Conservation (phyloP, 768 basidiomycete genomes). For the Crepidotus variabilis region DNA sequence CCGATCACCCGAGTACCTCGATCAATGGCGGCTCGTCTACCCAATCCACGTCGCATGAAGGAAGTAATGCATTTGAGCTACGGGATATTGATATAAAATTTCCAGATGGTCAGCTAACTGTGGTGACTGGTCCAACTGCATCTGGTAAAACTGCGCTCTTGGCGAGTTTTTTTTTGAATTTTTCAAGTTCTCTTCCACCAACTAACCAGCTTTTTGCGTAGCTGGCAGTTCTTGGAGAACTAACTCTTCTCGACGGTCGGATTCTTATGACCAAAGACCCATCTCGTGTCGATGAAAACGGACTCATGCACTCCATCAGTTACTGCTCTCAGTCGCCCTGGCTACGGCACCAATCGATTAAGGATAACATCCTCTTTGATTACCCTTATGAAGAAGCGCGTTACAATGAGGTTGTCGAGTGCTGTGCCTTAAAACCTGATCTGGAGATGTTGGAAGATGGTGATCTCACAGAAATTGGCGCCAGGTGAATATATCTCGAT, state of each 20-base stretch:
- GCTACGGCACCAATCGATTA: constrained; percentile 70
- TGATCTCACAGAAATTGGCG: constrained; percentile 81
- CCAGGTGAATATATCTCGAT: constrained; percentile 50
- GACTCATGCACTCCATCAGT: constrained; percentile 59
- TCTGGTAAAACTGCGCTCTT: constrained; percentile 81
- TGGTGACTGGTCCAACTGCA: constrained; percentile 78
- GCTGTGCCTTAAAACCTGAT: constrained; percentile 80
- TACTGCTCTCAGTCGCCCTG: constrained; percentile 74
- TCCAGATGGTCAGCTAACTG: constrained; percentile 65
- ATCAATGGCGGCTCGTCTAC: too few species aligned
- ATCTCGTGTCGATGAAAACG: constrained; percentile 54
- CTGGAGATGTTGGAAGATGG: constrained; percentile 84
- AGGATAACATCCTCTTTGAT: constrained; percentile 80
- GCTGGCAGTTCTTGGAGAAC: constrained; percentile 75
- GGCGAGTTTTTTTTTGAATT: too few species aligned
- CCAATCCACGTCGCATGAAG: too few species aligned
- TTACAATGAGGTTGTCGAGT: constrained; percentile 75
- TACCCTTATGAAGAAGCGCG: constrained; percentile 67
- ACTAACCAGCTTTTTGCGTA: constrained; percentile 15
- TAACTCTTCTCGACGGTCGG: constrained; percentile 48
- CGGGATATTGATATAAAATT: constrained; percentile 64
- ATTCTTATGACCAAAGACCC: constrained; percentile 68
- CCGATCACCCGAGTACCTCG: too few species aligned
- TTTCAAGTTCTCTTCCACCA: too few species aligned
- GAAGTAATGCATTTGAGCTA: too few species aligned